phyloP scores from a whole-genome alignment of 1,284 basidiomycete species.

The Lignosus rhinocerotis region DNA sequence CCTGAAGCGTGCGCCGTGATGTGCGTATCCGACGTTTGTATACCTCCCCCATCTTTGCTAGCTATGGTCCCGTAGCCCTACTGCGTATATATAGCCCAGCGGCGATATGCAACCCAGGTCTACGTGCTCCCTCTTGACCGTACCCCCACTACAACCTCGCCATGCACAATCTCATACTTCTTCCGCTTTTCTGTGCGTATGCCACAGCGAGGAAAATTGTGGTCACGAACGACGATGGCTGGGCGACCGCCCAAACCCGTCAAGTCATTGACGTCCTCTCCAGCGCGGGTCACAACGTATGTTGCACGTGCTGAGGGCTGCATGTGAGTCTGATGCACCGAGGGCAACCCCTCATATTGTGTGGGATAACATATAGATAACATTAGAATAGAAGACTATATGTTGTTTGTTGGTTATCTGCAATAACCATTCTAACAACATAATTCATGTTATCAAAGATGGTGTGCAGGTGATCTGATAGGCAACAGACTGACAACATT shows the following conservation, averaged over 20 bases:
- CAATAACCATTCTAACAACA: too few relatives aligned
- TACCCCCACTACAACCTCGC: neutral
- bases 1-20: too few relatives aligned
- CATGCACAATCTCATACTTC: slow-evolving; percentile 8
- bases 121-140: neutral
- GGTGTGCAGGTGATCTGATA: too few relatives aligned
- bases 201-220: slow-evolving; percentile 27
- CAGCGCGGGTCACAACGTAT: slow-evolving; percentile 36
- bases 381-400: too few relatives aligned
- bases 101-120: too few relatives aligned
- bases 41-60: neutral
- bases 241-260: slow-evolving; percentile 44
- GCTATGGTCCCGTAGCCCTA: neutral
- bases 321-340: too few relatives aligned
- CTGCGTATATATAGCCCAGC: too few relatives aligned
- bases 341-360: too few relatives aligned
- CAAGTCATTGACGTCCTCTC: slow-evolving; percentile 39
- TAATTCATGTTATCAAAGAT: too few relatives aligned
- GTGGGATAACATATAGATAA: too few relatives aligned
- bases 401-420: too few relatives aligned
- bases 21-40: neutral
- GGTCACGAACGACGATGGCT: slow-evolving; percentile 39
- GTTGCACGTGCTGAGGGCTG: neutral
- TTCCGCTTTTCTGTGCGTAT: slow-evolving; percentile 6
- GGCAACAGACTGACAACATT: too few relatives aligned